Evolutionary conservation across 2,329 filamentous ascomycete species (phyloP), one percentile per base, ranked within the genome.

Genomic region (Pseudogymnoascus sp.): DNA sequence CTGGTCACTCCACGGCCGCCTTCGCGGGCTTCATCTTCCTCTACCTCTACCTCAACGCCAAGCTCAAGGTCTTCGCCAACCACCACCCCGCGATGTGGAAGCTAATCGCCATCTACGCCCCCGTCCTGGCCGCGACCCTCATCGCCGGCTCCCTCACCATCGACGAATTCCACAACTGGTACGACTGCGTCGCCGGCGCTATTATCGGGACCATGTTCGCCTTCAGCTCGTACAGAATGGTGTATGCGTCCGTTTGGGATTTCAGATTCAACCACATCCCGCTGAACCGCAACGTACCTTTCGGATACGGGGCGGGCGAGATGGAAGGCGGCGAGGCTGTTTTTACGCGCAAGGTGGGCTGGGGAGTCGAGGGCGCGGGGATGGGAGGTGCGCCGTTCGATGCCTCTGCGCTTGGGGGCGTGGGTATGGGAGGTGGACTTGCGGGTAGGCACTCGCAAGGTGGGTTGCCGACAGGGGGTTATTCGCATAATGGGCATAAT

Each of bases 11-110:
- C 4, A 89, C 88, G 0, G 88, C 88, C 0, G 88, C 87, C 0
- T 91, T 90, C 64, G 87, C 86, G 0, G 88, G 87, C 4, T 88
- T 90, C 68, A 80, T 89, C 21, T 91, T 84, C 71, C 76, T 91
- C 2, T 88, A 82, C 68, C 78, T 91, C 1, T 92, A 91, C 76
- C 82, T 92, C 50, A 91, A 91, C 73, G 89, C 87, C 59, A 91
- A 91, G 77, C 80, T 92, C 67, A 91, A 91, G 79, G 82, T 90
- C 63, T 90, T 86, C 69, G 78, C 83, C 66, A 88, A 90, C 77
- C 88, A 89, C 72, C 88, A 90, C 71, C 84, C 89, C 0, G 79
- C 85, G 11, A 85, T 90, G 81, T 91, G 88, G 89, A 91, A 91
- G 76, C 75, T 90, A 11, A 78, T 88, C 34, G 81, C 79, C 14